Evolutionary conservation across 257 asterid species (phyloP), one percentile per base, ranked within the genome.

Genomic region (Osmanthus fragrans): DNA sequence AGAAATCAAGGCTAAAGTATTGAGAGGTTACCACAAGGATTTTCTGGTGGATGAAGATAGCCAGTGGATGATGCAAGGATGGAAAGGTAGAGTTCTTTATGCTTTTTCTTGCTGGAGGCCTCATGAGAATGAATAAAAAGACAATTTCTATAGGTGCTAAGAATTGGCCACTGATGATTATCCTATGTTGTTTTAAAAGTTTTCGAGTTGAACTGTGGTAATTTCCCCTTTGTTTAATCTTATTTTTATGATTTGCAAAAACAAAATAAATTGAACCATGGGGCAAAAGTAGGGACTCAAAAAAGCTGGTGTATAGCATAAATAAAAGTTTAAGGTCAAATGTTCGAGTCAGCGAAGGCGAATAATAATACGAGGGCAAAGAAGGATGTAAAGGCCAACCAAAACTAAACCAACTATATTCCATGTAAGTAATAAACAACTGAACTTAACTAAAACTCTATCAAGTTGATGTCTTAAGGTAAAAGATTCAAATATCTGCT

Each of bases 61-160:
- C 19, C 60, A 81, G 34, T 83, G 86, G 84, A 83, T 86, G 74
- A 76, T 86, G 15, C 89, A 86, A 54, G 83, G 89, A 25, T 86
- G 87, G 87, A 86, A 83, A 9, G 86, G 87, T 21, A 27, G 86
- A 69, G 81, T 86, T 54, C 30, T 84, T 4, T 81, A 79, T 71
- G 87, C 89, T 21, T 74, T 83, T 3, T 81, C 89, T 1, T 86
- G 87, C 76, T 83, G 89, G 83, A 76, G 58, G 69, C 81, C 87
- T n/a, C 36, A 11, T 63, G 33, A 63, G 8, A 63, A 12, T 27
- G 69, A 63, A 27, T 12, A 27, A 23, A 27, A 2, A 25, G 36
- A 27, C 34, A 1, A 5, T 5, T 19, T 6, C 10, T 63, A 7
- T 58, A 21, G 68, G 3, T 25, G 33, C 12, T 60, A 2, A 25